phyloP scores from a whole-genome alignment of 2,329 filamentous ascomycete species.

The Colletotrichum acutatum region DNA sequence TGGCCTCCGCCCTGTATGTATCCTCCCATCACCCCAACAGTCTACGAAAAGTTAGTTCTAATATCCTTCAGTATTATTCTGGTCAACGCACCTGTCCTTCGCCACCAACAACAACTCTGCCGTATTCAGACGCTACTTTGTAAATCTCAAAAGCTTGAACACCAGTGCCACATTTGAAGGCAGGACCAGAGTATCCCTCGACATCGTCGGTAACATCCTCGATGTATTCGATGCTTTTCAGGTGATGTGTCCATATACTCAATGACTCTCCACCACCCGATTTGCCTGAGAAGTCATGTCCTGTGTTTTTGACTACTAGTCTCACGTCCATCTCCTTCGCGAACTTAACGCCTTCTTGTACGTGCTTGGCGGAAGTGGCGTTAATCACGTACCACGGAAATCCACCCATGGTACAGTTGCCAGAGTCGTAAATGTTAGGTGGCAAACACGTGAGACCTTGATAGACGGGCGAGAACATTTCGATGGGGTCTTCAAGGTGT shows the following conservation, averaged over 20 bases:
- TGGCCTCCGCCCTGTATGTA: conserved; percentile 72
- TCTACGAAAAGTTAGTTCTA: conserved; percentile 35
- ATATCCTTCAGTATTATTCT: not conserved
- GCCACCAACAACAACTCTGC: conserved; percentile 9
- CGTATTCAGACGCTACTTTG: not conserved
- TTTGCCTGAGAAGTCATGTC: conserved; percentile 21
- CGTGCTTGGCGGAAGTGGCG: not conserved
- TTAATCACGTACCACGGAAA: conserved; percentile 25
- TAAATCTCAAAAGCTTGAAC: conserved; percentile 20
- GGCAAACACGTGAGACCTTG: conserved; percentile 25
- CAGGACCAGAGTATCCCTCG: conserved; percentile 9
- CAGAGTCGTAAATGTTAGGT: conserved; percentile 17
- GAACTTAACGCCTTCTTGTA: conserved; percentile 22
- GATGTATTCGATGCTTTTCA: conserved; percentile 13
- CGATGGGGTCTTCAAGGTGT: conserved; percentile 20
- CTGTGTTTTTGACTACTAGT: conserved; percentile 26
- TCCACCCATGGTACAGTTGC: conserved; percentile 28
- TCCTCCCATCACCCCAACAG: conserved; percentile 68
- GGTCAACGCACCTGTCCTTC: conserved; percentile 10
- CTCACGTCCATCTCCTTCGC: conserved; percentile 16
- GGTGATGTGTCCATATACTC: conserved; percentile 24
- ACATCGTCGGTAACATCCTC: not conserved
- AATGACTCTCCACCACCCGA: conserved; percentile 15
- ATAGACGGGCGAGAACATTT: conserved; percentile 22
- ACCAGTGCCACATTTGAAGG: conserved; percentile 12